Evolutionary conservation across 352 stramenopile genomes (phyloP).

Genomic region (Phytophthora hybrid): DNA sequence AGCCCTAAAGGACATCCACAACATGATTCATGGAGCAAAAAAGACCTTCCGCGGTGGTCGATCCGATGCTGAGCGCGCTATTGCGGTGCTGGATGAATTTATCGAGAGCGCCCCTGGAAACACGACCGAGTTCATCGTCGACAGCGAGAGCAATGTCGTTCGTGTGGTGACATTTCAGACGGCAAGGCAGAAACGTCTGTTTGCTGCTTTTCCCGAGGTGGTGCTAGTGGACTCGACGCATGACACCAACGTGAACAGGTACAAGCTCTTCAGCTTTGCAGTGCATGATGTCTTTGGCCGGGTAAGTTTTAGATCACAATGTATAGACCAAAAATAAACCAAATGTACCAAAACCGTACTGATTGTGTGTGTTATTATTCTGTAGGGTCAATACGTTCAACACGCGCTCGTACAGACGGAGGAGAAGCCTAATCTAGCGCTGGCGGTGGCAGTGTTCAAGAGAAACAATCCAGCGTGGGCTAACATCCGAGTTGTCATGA

Average conservation of each 20-base stretch:
- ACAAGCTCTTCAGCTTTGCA: neutral
- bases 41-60: neutral
- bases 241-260: neutral
- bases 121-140: neutral
- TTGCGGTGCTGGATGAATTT: neutral
- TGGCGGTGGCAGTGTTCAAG: neutral
- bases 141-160: neutral
- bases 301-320: neutral
- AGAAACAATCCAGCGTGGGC: neutral
- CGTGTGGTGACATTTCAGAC: neutral
- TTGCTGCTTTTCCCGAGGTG: neutral
- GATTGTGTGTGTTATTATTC: neutral
- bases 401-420: neutral
- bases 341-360: neutral
- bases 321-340: too few species aligned
- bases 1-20: neutral
- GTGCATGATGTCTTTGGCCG: neutral
- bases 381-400: neutral
- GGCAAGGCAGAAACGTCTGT: neutral
- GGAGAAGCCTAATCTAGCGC: neutral
- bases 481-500: neutral
- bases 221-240: neutral
- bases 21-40: neutral
- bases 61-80: neutral
- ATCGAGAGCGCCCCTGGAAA: neutral